Base-by-base conservation (phyloP, 2,329 filamentous ascomycete genomes). In the Penicillium sp. region DNA sequence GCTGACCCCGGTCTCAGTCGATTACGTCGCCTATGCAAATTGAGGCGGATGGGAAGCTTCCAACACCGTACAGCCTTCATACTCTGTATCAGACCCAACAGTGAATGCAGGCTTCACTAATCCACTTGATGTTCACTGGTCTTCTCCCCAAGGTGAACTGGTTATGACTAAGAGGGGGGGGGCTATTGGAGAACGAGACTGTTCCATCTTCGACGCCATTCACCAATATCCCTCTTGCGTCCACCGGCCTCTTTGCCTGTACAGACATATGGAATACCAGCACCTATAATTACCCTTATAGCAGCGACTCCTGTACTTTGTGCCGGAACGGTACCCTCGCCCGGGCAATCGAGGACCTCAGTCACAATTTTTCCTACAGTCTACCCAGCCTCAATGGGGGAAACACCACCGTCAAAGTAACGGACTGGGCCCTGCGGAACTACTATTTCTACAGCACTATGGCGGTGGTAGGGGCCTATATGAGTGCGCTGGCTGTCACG, bases 281-380 rank as follows among this genome's bases (percentile, higher is more conserved):
- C 41, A 35, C n/a, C 19, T 49, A 49, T 31, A 17, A 30, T 35
- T 21, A 52, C 50, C 31, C 31, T 5, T 38, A 38, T 38, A 48
- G 48, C n/a, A 46, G 19, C 9, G 38, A 53, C 21, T 45, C 35
- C 23, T 53, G 9, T 57, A 35, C n/a, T 35, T 41, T 38, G 15
- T 64, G 62, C 21, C 54, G 59, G 21, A 64, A 64, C 30, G 31
- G 48, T 45, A 64, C 58, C 7, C 51, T 64, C 13, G 58, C 53
- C 21, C 49, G 35, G 29, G 62, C 62, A 11, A 53, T 64, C 23
- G 55, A 64, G 26, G 62, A 64, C 45, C 62, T 64, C 55, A 50
- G 47, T 9, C 62, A 58, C 31, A 64, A 64, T 49, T 64, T 64
- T 45, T 62, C 62, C 54, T 62, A 64, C 38, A 62, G 58, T 35